Conservation (phyloP, 1,284 basidiomycete species). For the Lentinus polychrous region DNA sequence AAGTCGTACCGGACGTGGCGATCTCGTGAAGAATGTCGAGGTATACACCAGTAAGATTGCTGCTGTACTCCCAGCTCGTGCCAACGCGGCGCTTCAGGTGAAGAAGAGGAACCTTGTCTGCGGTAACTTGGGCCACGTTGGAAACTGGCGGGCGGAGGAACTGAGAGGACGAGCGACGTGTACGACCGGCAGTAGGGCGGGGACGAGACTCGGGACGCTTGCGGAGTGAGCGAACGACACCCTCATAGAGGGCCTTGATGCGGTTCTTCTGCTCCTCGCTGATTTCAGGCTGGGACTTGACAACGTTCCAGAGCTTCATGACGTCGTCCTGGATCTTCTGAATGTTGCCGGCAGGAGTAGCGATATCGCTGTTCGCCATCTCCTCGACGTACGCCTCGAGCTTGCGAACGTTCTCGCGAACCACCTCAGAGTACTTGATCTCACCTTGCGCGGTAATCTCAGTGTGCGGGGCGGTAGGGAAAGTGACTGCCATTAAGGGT, state of each 20-base stretch:
- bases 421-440: conserved; percentile 91
- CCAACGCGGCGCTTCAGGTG: conserved; percentile 98
- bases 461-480: conserved; percentile 96
- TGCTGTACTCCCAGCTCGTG: conserved; percentile 91
- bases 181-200: conserved; percentile 51
- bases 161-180: conserved; percentile 84
- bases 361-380: conserved; percentile 93
- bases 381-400: conserved; percentile 97
- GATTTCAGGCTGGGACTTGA: conserved; percentile 95
- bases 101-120: conserved; percentile 90
- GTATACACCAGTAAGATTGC: conserved; percentile 93
- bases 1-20: conserved; percentile 95
- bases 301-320: conserved; percentile 93
- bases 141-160: conserved; percentile 89
- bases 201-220: conserved; percentile 53
- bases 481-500: conserved; percentile 63
- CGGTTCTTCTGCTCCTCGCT: conserved; percentile 96
- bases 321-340: conserved; percentile 97
- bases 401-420: conserved; percentile 93
- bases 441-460: conserved; percentile 92
- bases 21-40: conserved; percentile 97
- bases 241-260: conserved; percentile 95
- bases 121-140: conserved; percentile 71
- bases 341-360: conserved; percentile 79
- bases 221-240: conserved; percentile 81